phyloP scores from a whole-genome alignment of 179 eudicot species.

The Amaranthus tricolor region DNA sequence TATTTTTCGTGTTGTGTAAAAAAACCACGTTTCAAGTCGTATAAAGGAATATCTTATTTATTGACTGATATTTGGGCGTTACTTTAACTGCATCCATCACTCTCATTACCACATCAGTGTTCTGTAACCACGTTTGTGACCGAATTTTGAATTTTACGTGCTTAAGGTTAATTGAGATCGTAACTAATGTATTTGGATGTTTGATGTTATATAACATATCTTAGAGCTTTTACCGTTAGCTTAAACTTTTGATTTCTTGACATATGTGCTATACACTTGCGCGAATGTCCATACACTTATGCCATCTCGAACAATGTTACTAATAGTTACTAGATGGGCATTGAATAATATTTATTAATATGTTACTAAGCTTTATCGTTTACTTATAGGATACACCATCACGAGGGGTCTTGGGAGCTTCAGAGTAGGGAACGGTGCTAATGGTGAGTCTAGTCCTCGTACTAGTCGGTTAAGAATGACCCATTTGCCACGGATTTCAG shows the following conservation, averaged over 20 bases:
- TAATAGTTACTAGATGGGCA: not conserved
- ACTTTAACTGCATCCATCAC: too few species aligned
- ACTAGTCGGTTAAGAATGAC: constrained; percentile 38
- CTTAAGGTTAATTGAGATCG: not conserved
- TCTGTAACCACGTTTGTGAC: not conserved
- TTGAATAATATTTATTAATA: not conserved
- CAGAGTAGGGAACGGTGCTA: constrained; percentile 38
- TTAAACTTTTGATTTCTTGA: too few species aligned
- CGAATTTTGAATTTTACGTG: not conserved
- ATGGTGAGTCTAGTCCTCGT: constrained; percentile 43
- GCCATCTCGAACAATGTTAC: not conserved
- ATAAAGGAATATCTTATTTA: too few species aligned
- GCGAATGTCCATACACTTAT: not conserved
- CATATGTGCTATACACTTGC: too few species aligned
- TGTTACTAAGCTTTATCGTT: not conserved
- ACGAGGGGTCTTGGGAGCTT: constrained; percentile 52
- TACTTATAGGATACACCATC: constrained; percentile 45
- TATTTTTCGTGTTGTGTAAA: too few species aligned
- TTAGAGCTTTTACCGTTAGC: too few species aligned
- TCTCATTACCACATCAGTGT: too few species aligned
- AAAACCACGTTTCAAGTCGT: too few species aligned
- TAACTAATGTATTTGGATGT: not conserved
- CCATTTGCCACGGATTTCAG: constrained; percentile 68
- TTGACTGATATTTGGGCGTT: too few species aligned
- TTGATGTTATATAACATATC: too few species aligned